Base-by-base conservation (phyloP, 495 filamentous ascomycete genomes). In the Xylaria telfairii region DNA sequence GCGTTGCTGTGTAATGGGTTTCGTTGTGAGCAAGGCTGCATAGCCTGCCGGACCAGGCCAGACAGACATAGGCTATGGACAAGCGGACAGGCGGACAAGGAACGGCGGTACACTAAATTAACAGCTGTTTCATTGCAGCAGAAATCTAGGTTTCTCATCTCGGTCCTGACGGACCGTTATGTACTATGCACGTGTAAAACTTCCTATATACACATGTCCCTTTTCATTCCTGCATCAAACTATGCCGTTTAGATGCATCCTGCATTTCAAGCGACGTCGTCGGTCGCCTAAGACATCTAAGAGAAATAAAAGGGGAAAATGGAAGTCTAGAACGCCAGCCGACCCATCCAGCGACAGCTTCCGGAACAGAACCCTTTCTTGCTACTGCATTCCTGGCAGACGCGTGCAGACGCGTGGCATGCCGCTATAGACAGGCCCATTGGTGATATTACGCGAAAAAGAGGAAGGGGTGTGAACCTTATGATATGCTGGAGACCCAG, bases 321-420 rank as follows among this genome's bases (percentile, higher is more conserved):
- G 24, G 9, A 53, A 59, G 51, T 67, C 64, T 66, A 66, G 64
- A 61, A 61, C 67, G n/a, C 32, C 67, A 30, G 21, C 41, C 30
- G 59, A 54, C 24, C 67, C 67, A 34, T 32, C 12, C 59, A 44
- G 26, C 42, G 21, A 63, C 67, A 63, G 53, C 24, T 0, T 32
- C 57, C 30, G 67, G 67, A 42, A 69, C 57, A 21, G 46, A 10
- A 34, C 24, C 21, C 60, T 15, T 21, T 53, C 34, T 62, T 54
- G 26, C 56, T 59, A 21, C 67, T 69, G 57, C 67, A 69, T 69
- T 69, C 60, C 57, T 69, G 67, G 57, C 67, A 69, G 67, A 69
- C 59, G 57, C 67, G 59, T 63, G 67, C 67, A 69, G 57, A 69
- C 57, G 57, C 67, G 59, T 60, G 67, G 67, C 67, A 63, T 51